Conservation (phyloP, 1,284 basidiomycete genomes). For the Apiotrichum mycotoxinovorans region DNA sequence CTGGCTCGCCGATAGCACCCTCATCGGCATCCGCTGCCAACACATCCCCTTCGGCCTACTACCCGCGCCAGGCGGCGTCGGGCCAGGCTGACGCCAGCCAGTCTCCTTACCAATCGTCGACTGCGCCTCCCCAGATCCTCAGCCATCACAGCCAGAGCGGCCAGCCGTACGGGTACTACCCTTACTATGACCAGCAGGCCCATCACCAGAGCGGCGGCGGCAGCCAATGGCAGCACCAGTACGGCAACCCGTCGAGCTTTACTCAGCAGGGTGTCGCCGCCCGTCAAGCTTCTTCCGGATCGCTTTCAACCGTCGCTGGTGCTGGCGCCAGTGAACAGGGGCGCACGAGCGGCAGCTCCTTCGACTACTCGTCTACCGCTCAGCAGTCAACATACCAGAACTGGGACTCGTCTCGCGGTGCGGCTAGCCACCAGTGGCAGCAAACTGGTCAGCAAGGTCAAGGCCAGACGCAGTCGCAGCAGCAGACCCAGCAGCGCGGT, state of each 20-base stretch:
- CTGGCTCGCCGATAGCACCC: conserved; percentile 16
- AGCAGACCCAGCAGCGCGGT: conserved; percentile 8
- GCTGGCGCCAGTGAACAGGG: conserved; percentile 4
- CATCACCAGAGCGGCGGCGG: conserved; percentile 11
- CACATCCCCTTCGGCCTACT: conserved; percentile 33
- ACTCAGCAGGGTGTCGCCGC: conserved; percentile 10
- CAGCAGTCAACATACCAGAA: conserved; percentile 15
- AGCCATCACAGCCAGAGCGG: conserved; percentile 6
- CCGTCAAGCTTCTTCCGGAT: conserved; percentile 17
- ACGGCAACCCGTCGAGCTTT: conserved; percentile 9
- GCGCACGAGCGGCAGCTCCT: conserved; percentile 9
- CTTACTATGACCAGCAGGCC: conserved; percentile 15
- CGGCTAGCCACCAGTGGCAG: conserved; percentile 15
- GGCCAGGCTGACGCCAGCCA: conserved; percentile 10
- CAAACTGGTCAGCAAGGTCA: conserved; percentile 2
- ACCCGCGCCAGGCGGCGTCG: conserved; percentile 14
- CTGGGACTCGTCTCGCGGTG: conserved; percentile 13
- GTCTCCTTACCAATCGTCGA: conserved; percentile 19
- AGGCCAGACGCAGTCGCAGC: conserved; percentile 11
- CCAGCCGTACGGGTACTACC: conserved; percentile 18
- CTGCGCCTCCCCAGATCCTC: background rate
- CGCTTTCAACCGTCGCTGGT: conserved; percentile 8
- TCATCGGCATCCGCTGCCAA: conserved; percentile 19
- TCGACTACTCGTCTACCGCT: conserved; percentile 10
- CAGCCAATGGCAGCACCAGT: conserved; percentile 16